These are phyloP conservation scores for Gliomastix tumulicola DNA, from an alignment of 2,329 filamentous ascomycete genomes.

Conservation along the genomic window DNA sequence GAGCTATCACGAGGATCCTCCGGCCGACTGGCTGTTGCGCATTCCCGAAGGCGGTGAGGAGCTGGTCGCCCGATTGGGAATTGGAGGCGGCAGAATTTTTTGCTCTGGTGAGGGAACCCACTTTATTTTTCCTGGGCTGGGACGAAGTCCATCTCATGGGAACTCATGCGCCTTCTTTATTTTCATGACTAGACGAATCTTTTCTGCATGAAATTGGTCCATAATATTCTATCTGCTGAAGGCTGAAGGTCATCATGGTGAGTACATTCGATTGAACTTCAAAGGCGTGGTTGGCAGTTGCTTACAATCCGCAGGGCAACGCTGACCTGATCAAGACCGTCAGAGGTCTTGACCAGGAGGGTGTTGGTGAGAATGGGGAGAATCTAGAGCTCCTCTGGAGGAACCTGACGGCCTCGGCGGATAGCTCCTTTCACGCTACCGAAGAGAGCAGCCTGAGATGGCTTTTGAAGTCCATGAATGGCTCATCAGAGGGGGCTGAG, in stretches of 20 bases:
- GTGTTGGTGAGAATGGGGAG: constrained; percentile 32
- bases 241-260: too few relatives aligned
- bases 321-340: constrained; percentile 42
- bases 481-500: constrained; percentile 36
- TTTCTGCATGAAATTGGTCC: too few relatives aligned
- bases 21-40: constrained; percentile 24
- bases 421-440: constrained; percentile 39
- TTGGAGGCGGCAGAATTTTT: constrained; percentile 35
- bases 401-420: constrained; percentile 32
- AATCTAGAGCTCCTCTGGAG: constrained; percentile 44
- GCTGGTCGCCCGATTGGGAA: constrained; percentile 11
- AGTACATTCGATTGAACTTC: too few relatives aligned
- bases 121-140: too few relatives aligned
- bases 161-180: too few relatives aligned
- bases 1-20: constrained; percentile 22
- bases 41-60: constrained; percentile 36
- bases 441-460: constrained; percentile 55
- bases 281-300: too few relatives aligned
- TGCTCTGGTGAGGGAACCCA: too few relatives aligned
- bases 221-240: too few relatives aligned
- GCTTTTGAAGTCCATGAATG: constrained; percentile 56
- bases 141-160: too few relatives aligned
- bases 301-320: constrained; percentile 18
- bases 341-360: constrained; percentile 47
- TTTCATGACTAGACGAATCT: too few relatives aligned